Conservation (phyloP, 768 basidiomycete species). For the Rhizopogon vesiculosus region DNA sequence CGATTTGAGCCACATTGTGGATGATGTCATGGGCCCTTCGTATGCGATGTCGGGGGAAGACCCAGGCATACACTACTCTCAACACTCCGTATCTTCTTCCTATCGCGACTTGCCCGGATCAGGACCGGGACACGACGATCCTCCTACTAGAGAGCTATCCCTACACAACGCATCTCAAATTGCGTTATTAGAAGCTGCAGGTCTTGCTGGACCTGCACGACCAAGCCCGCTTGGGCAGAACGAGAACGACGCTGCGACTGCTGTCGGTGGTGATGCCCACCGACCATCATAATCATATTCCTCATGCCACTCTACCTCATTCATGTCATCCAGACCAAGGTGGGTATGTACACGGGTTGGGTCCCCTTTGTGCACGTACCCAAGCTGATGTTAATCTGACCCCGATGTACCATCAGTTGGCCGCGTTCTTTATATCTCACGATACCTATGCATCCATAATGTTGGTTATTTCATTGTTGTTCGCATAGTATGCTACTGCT, state of each 20-base stretch:
- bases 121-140: neutral
- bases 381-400: neutral
- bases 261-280: too few species aligned
- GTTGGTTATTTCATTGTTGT: neutral
- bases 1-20: constrained; percentile 37
- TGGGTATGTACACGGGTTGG: neutral
- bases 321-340: neutral
- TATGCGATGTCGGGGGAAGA: neutral
- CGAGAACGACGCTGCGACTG: neutral
- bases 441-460: neutral
- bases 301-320: too few species aligned
- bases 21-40: constrained; percentile 45
- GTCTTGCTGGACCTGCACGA: constrained; percentile 9
- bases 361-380: too few species aligned
- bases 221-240: constrained; percentile 18
- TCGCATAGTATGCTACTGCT: neutral
- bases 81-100: constrained; percentile 19
- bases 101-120: constrained; percentile 8
- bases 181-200: constrained; percentile 19
- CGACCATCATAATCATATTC: too few species aligned
- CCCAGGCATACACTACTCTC: constrained; percentile 13
- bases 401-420: neutral
- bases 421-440: neutral
- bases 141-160: constrained; percentile 18
- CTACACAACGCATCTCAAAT: constrained; percentile 16